Evolutionary conservation across 169 alveolate species (phyloP), one percentile per base, ranked within the genome.

Genomic region (Eimeria maxima): DNA sequence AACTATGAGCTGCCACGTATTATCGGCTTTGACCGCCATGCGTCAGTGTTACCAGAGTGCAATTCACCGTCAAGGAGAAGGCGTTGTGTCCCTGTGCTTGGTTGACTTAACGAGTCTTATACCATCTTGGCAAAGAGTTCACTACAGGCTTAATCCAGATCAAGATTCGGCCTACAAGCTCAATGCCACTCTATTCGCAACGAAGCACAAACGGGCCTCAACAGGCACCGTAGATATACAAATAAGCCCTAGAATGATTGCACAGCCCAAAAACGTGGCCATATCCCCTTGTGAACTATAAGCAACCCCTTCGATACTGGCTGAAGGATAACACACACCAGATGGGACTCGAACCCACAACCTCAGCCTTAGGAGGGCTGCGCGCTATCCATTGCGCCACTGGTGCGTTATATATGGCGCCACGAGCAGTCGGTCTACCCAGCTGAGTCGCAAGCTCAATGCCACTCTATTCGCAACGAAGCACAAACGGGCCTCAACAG

Each of bases 321-420:
- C 1, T 22, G 22, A 8, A 33, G 38, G 38, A 4, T 13, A 22
- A 6, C 7, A 53, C 96, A 92, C 96, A 92, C 96, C 92, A 97
- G 99, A 97, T 97, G 99, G 99, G 99, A 98, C 98, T 98, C 99
- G 99, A 98, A 98, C 99, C 99, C 99, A 97, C 99, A 98, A 97
- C 98, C 99, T 98, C 97, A 97, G 99, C 99, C 99, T 98, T 98
- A 98, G 99, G 99, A 98, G 99, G 99, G 99, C 99, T 97, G 98
- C 99, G 98, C 99, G 99, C 98, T 98, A 98, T 98, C 99, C 99
- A 98, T 98, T 98, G 97, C 99, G 99, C 99, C 99, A 98, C 99
- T 95, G 95, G 95, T 92, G 95, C 95, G 80, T 69, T 45, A 29
- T 0, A 5, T 16, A 60, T 18, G 0, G 27, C 20, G 18, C 27